Base-by-base conservation (phyloP, 345 rosid species). In the Sisymbrium altissimum region DNA sequence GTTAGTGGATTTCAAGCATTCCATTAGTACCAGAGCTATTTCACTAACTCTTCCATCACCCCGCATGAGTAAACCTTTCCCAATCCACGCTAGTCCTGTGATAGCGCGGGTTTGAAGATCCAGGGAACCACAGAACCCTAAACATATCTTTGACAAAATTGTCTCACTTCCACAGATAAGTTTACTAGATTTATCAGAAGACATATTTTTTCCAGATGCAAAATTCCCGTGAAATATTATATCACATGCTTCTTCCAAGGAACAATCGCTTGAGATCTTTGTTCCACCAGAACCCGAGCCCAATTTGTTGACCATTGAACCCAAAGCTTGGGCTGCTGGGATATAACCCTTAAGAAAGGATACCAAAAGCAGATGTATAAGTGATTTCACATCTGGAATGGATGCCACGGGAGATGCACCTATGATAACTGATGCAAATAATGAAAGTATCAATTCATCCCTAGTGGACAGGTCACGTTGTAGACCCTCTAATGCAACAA, bases 51-150 rank as follows among this genome's bases (percentile, higher is more conserved):
- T 90, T 75, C 83, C 86, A 77, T 88, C 88, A 53, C 99, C 97
- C 69, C 85, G 86, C 93, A 95, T 84, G 67, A 95, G 89, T 79
- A 95, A 80, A 60, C 96, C 99, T 82, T 95, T 95, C 46, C 93
- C 97, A 63, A 92, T 85, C 99, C 99, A 95, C 57, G 96, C 91
- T 75, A 91, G 76, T 70, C 96, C 99, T 64, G 76, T 62, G 53
- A 92, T 83, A 52, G 89, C 89, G 79, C 75, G 85, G 68, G 60
- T 78, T 76, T 84, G 92, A 81, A 85, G 82, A 58, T 64, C 74
- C 68, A 32, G 68, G 77, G 65, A 53, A 58, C 71, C 83, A 56
- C 60, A 71, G 44, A 73, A 78, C 76, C 82, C 81, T 36, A 68
- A 82, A 67, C 80, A 78, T 68, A 84, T 66, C 70, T 80, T 73